Evolutionary conservation across 768 basidiomycete genomes (phyloP).

Genomic region (Macrolepiota dolichaula): DNA sequence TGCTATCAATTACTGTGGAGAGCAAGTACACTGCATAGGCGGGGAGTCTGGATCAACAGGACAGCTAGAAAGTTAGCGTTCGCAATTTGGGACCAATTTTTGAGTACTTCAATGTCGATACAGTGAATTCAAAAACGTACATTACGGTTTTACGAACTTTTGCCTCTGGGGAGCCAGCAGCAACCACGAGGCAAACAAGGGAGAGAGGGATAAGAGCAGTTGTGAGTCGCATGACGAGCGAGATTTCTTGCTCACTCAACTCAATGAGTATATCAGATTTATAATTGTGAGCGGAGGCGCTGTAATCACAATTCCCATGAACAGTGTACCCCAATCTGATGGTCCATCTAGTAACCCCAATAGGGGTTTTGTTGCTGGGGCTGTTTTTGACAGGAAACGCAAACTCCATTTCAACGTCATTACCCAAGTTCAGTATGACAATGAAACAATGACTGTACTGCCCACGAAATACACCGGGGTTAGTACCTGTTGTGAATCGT

Average conservation of each 20-base stretch:
- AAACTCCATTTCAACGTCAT: neutral
- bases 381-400: neutral
- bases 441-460: neutral
- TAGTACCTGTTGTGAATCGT: neutral
- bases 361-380: neutral
- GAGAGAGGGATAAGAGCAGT: neutral
- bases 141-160: neutral
- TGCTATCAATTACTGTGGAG: neutral
- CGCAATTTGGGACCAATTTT: neutral
- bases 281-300: neutral
- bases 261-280: neutral
- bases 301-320: too few species aligned
- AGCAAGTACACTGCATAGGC: neutral
- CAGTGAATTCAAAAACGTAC: neutral
- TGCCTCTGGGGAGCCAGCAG: neutral
- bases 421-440: neutral
- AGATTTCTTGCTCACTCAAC: neutral
- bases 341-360: too few species aligned
- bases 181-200: neutral
- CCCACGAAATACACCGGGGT: neutral
- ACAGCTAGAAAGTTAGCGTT: neutral
- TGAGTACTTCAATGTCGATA: neutral
- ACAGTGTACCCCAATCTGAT: too few species aligned
- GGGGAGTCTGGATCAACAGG: neutral
- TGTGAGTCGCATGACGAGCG: neutral